Evolutionary conservation across 1,284 basidiomycete genomes (phyloP), one percentile per base, ranked within the genome.

Genomic region (Entoloma clypeatum): DNA sequence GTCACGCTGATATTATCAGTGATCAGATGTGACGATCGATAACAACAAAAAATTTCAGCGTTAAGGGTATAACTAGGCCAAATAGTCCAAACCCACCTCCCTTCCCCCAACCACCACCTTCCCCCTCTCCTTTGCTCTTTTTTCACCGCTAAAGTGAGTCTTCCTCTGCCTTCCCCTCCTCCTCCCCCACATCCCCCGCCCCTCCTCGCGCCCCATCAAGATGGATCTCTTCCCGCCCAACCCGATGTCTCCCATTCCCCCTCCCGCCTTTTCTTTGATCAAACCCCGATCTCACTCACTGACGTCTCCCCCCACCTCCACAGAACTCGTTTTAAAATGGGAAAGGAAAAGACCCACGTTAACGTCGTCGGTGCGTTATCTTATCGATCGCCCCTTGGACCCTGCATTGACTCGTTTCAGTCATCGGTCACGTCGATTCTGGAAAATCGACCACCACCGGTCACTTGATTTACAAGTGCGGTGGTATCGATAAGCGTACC

Each of bases 401-500:
- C 36, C 41, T 33, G 47, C 41, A 29, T 47, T 51, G 32, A 42
- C 43, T 47, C 45, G 65, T 73, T 62, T 60, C 71, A 90, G 92
- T 95, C 71, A 93, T 94, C 77, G 91, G 92, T 55, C 92, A 95
- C 78, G 91, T 94, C 86, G 89, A 92, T 75, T 92, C 89, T 67
- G 90, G 95, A 60, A 98, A 98, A 79, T 98, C 94, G 54, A 99
- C 95, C 73, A 99, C 95, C 66, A 99, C 96, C 63, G 96, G 96
- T 61, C 96, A 99, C 81, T 80, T 99, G 75, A 99, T 99, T 85
- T 98, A 98, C 92, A 98, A 99, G 86, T 99, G 95, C 72, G 95
- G 95, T 86, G 96, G 96, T 92, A 99, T 99, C 77, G 96, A 99
- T 74, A 99, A 99, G 81, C 95, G 96, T 87, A 98, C 94, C 71